Evolutionary conservation across 768 basidiomycete genomes (phyloP).

Genomic region (Panus rudis): DNA sequence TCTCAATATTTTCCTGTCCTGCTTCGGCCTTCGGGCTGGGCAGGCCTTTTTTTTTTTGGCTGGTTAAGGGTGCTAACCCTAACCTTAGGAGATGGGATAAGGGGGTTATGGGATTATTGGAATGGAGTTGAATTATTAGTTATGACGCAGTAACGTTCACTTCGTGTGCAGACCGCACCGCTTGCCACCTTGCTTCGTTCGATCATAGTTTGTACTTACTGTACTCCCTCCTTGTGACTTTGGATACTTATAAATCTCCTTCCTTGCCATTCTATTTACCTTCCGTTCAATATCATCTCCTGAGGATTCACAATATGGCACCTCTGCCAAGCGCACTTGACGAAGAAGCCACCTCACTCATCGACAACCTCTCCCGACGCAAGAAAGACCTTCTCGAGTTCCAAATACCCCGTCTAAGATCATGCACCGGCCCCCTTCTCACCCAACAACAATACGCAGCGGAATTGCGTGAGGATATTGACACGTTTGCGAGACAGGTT

Average conservation of each 20-base stretch:
- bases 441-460: slow-evolving; percentile 68
- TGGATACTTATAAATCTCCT: too few relatives aligned
- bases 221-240: too few relatives aligned
- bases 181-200: too few relatives aligned
- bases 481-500: slow-evolving; percentile 51
- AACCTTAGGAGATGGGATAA: slow-evolving; percentile 6
- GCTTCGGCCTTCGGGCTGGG: slow-evolving; percentile 27
- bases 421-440: slow-evolving; percentile 61
- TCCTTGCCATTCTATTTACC: too few relatives aligned
- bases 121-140: too few relatives aligned
- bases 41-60: slow-evolving; percentile 2
- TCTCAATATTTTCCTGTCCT: slow-evolving; percentile 35
- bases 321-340: slow-evolving; percentile 52
- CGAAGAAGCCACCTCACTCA: slow-evolving; percentile 40
- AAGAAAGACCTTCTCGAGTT: slow-evolving; percentile 57
- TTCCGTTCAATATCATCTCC: too few relatives aligned
- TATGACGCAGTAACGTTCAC: too few relatives aligned
- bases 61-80: slow-evolving; percentile 1
- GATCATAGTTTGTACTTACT: too few relatives aligned
- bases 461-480: slow-evolving; percentile 74
- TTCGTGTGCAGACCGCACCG: too few relatives aligned
- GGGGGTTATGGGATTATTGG: too few relatives aligned
- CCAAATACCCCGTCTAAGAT: slow-evolving; percentile 68
- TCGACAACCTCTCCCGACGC: slow-evolving; percentile 47
- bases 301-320: too few relatives aligned